Evolutionary conservation across 257 asterid genomes (phyloP), one percentile per base, ranked within the genome.

Genomic region (Solanum chiquidenum): DNA sequence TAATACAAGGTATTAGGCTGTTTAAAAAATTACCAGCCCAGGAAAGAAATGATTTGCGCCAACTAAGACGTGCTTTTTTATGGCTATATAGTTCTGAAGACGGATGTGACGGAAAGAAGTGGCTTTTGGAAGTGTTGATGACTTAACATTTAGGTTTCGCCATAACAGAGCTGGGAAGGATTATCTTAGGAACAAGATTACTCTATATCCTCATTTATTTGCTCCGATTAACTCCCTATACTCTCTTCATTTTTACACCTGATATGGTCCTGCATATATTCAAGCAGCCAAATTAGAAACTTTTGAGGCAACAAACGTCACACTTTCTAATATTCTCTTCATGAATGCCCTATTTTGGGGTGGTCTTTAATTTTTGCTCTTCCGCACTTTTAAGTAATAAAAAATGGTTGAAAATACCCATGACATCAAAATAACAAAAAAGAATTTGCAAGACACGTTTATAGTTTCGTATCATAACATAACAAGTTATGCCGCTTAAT

Each of bases 181-280:
- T 68, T 68, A 27, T 12, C 74, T 68, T 68, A 68, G 37, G 74
- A 69, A 27, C 74, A 66, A 66, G 74, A 66, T 66, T 27, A 66
- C 9, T 66, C 35, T 66, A 27, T 12, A 12, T 66, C 69, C 33
- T 94, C 89, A 96, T 87, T 90, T 94, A 64, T 93, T 95, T 76
- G 99, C 94, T 86, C 90, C 95, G 44, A 96, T 92, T 88, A 96
- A 91, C 83, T 94, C 98, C 89, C 94, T 92, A 93, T 96, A 95
- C 92, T 94, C 99, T 95, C 96, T 96, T 96, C 99, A 95, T 97
- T 86, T 97, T 97, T 82, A 97, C 99, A 49, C 99, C 99, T 1
- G 98, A 87, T 18, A 96, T 88, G 25, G 95, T 97, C 94, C 99
- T 96, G 96, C 95, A 91, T 16, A 74, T 87, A 83, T 79, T 80